Conservation (phyloP, 2,329 filamentous ascomycete species). For the Paecilomyces niveus region DNA sequence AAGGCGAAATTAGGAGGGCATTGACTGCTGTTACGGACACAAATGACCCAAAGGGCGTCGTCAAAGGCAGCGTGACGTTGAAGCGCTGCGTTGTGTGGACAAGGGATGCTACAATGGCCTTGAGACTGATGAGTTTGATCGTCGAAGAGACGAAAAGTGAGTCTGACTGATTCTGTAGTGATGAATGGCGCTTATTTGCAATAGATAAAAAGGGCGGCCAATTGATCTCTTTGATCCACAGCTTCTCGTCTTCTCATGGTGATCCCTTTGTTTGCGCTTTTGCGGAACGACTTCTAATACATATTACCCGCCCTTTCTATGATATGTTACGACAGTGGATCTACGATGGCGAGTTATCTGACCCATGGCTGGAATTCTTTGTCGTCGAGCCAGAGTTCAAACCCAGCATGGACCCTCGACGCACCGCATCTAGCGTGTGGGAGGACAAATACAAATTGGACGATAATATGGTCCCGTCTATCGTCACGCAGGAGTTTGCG, state of each 20-base stretch:
- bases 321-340: constrained; percentile 96
- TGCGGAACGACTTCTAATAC: constrained; percentile 77
- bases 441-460: constrained; percentile 93
- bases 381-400: constrained; percentile 68
- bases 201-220: constrained; percentile 72
- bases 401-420: constrained; percentile 43
- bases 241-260: constrained; percentile 86
- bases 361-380: constrained; percentile 93
- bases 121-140: constrained; percentile 88
- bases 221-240: constrained; percentile 87
- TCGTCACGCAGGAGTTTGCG: constrained; percentile 87
- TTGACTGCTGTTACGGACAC: constrained; percentile 57
- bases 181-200: constrained; percentile 6
- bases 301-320: constrained; percentile 92
- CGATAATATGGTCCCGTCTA: constrained; percentile 80
- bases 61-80: constrained; percentile 83
- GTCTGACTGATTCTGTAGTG: constrained; percentile 9
- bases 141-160: constrained; percentile 79
- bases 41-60: constrained; percentile 62
- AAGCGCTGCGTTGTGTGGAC: constrained; percentile 98
- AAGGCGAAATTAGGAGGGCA: constrained; percentile 82
- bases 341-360: constrained; percentile 95
- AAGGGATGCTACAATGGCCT: constrained; percentile 88
- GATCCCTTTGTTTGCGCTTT: constrained; percentile 92
- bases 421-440: constrained; percentile 79